Conservation (phyloP, 2,329 filamentous ascomycete species). For the Aspergillus intermedius region DNA sequence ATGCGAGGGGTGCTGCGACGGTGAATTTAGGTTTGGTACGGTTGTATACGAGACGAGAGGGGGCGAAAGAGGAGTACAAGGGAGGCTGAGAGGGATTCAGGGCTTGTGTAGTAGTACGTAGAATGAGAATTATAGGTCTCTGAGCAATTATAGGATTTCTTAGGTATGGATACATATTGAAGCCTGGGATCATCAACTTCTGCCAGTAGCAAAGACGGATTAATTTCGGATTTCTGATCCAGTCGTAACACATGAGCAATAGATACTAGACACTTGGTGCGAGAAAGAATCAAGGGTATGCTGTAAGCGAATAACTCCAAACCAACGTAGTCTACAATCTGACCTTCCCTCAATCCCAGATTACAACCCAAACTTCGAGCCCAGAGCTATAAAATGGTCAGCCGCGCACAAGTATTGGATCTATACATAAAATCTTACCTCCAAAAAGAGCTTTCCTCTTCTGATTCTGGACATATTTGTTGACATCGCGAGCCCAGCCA, state of each 20-base stretch:
- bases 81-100: not conserved
- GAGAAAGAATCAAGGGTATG: not conserved
- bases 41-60: not conserved
- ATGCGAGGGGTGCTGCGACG: no score
- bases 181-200: not conserved
- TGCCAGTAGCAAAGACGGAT: not conserved
- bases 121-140: no score
- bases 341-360: not conserved
- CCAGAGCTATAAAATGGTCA: slow-evolving; percentile 26
- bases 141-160: no score
- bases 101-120: not conserved
- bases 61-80: slow-evolving; percentile 1
- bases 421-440: slow-evolving; percentile 28
- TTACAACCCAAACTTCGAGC: slow-evolving; percentile 40
- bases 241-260: not conserved
- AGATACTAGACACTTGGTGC: not conserved
- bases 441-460: slow-evolving; percentile 79
- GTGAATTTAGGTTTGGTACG: not conserved
- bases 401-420: not conserved
- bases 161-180: no score
- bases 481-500: slow-evolving; percentile 80
- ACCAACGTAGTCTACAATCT: not conserved
- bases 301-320: not conserved
- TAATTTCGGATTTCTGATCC: not conserved
- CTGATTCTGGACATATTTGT: slow-evolving; percentile 78